phyloP scores from a whole-genome alignment of 352 stramenopile species.

The Elongisporangium anandrum region DNA sequence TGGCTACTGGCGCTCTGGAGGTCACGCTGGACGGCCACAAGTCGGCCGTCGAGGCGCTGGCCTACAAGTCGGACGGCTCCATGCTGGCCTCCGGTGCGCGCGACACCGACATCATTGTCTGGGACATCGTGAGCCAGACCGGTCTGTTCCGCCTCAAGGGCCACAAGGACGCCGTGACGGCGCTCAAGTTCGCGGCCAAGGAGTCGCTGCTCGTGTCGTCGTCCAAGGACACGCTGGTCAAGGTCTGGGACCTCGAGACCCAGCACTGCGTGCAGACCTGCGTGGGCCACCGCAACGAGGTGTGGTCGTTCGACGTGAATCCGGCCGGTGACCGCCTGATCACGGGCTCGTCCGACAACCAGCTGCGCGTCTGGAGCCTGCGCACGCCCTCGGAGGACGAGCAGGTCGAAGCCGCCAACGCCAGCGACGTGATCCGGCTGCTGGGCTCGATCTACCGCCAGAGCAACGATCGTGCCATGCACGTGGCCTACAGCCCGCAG shows the following conservation, averaged over 20 bases:
- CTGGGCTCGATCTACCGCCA: constrained; percentile 71
- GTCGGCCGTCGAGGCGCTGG: constrained; percentile 65
- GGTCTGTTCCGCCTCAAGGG: constrained; percentile 89
- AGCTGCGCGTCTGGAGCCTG: constrained; percentile 73
- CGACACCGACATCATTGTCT: constrained; percentile 93
- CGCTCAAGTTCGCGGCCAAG: constrained; percentile 74
- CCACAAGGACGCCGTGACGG: constrained; percentile 92
- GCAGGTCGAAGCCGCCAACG: constrained; percentile 18
- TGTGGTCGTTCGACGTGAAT: constrained; percentile 89
- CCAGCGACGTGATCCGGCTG: constrained; percentile 43
- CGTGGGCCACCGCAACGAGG: constrained; percentile 89
- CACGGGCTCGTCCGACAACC: constrained; percentile 80
- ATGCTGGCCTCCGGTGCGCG: constrained; percentile 81
- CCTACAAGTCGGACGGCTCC: constrained; percentile 72
- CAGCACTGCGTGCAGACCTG: constrained; percentile 94
- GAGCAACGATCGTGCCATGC: constrained; percentile 67
- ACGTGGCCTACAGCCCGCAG: constrained; percentile 51
- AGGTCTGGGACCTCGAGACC: constrained; percentile 93
- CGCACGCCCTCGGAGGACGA: constrained; percentile 11
- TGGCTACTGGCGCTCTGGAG: constrained; percentile 68
- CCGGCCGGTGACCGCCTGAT: constrained; percentile 54
- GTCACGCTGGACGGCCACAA: constrained; percentile 90
- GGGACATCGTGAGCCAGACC: constrained; percentile 90
- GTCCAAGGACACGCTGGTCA: constrained; percentile 93
- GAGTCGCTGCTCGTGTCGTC: constrained; percentile 68